Evolutionary conservation across 2,329 filamentous ascomycete genomes (phyloP), one percentile per base, ranked within the genome.

Genomic region (Arthrocladium fulminans): DNA sequence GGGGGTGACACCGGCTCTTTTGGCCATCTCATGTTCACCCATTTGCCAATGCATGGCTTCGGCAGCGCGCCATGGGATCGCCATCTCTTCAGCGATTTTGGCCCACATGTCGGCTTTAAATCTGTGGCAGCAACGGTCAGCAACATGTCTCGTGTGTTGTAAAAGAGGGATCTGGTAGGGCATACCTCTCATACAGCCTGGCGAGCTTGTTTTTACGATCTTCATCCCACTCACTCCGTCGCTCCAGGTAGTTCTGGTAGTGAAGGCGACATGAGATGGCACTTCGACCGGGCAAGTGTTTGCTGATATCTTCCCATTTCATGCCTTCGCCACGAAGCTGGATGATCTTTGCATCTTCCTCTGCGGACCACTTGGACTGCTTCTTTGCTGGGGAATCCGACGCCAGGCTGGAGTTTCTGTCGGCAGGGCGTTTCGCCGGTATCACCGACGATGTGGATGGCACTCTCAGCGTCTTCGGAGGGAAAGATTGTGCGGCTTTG

Each of bases 301-400:
- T 94, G 53, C 88, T 94, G 60, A 97, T 96, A 66, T 97, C 90
- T 63, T 97, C 90, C 92, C 90, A 97, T 65, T 97, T 97, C 88
- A 96, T 95, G 7, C 87, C 86, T 59, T 83, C 83, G 30, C 88
- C 87, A 50, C 90, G 81, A 53, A 97, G 77, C 65, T 94, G 86
- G 60, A 96, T 95, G 59, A 95, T 95, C 42, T 92, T 72, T n/a
- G 85, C 80, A 66, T 97, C 88, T 66, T 97, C 90, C 53, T 96
- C 88, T 1, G 84, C 75, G 3, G 87, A 94, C 92, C 92, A 97
- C 68, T 97, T 97, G 63, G 87, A 94, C 67, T 96, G 88, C 69
- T 90, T 94, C 72, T 92, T 94, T 27, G 87, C 86, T 17, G 86
- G 87, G 30, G 83, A 84, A 58, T 72, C 72, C 30, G 66, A 64